A percentile compares a stretch with the other conserved stretches of the same genome.
Conservation (phyloP, 2,329 filamentous ascomycete genomes). For the Epichloe hybrida region DNA sequence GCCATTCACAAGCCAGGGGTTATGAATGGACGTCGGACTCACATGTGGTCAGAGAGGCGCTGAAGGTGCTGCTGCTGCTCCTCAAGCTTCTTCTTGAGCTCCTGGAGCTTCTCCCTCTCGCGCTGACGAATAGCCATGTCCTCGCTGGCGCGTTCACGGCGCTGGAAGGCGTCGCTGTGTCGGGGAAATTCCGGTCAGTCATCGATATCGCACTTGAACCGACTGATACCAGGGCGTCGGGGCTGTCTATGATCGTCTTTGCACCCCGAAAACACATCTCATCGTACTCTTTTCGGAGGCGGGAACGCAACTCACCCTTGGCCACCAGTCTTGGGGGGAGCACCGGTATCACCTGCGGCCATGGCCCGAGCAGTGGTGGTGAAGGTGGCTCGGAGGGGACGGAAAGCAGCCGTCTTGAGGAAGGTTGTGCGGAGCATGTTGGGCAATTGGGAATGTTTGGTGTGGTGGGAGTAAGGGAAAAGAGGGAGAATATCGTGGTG, state of each 20-base stretch:
- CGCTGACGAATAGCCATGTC: slow-evolving; percentile 73
- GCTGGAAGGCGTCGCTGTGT: slow-evolving; percentile 76
- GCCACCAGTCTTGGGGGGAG: slow-evolving; percentile 40
- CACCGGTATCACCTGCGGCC: slow-evolving; percentile 57
- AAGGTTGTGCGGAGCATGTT: slow-evolving; percentile 56
- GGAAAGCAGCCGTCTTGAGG: slow-evolving; percentile 38
- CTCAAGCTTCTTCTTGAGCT: slow-evolving; percentile 58
- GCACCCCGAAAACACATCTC: background rate
- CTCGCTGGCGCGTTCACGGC: slow-evolving; percentile 79
- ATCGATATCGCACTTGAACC: background rate
- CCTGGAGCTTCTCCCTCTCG: slow-evolving; percentile 79
- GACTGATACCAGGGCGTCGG: background rate
- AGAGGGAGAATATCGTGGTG: slow-evolving; percentile 4
- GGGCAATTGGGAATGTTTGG: slow-evolving; percentile 8
- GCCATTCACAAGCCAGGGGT: background rate
- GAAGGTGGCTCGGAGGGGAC: slow-evolving; percentile 46
- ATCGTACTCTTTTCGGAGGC: background rate
- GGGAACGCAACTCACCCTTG: slow-evolving; percentile 30
- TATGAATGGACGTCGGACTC: slow-evolving; percentile 28
- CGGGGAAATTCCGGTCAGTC: slow-evolving; percentile 2
- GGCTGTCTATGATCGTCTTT: background rate
- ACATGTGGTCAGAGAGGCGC: slow-evolving; percentile 75
- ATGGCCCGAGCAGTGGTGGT: slow-evolving; percentile 49
- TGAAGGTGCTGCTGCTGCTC: slow-evolving; percentile 75
- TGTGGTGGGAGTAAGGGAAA: slow-evolving; percentile 5